Percentiles rank a stretch among this genome's conserved stretches.
These are phyloP conservation scores for Scutellaria galericulata DNA, from an alignment of 257 asterid species.

Conservation along the genomic window DNA sequence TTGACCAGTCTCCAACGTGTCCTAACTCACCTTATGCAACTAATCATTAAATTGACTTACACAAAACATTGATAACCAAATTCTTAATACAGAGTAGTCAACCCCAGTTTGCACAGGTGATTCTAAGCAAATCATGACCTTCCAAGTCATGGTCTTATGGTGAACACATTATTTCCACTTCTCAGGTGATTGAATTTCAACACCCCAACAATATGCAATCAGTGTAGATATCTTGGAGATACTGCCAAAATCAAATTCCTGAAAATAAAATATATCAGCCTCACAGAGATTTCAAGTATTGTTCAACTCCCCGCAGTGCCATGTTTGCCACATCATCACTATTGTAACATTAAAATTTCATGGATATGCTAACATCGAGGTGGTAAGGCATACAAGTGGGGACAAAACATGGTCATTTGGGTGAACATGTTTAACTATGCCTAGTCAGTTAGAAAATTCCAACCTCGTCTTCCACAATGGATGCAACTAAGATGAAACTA, in stretches of 20 bases:
- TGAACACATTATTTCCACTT: slow-evolving; percentile 18
- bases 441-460: neutral
- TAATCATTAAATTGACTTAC: neutral
- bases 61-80: neutral
- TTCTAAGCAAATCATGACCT: slow-evolving; percentile 1
- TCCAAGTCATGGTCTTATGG: neutral
- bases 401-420: neutral
- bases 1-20: neutral
- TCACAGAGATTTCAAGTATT: neutral
- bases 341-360: neutral
- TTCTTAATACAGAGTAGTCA: neutral
- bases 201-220: neutral
- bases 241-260: neutral
- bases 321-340: slow-evolving; percentile 6
- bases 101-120: neutral
- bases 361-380: slow-evolving; percentile 13
- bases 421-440: neutral
- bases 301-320: slow-evolving; percentile 2
- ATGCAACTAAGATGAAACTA: too few relatives aligned
- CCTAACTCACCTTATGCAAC: neutral
- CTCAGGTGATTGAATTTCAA: neutral
- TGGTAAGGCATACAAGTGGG: neutral
- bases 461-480: too few relatives aligned
- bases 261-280: slow-evolving; percentile 5
- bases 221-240: neutral